phyloP scores from a whole-genome alignment of 2,329 filamentous ascomycete genomes.

The Byssothecium circinans region DNA sequence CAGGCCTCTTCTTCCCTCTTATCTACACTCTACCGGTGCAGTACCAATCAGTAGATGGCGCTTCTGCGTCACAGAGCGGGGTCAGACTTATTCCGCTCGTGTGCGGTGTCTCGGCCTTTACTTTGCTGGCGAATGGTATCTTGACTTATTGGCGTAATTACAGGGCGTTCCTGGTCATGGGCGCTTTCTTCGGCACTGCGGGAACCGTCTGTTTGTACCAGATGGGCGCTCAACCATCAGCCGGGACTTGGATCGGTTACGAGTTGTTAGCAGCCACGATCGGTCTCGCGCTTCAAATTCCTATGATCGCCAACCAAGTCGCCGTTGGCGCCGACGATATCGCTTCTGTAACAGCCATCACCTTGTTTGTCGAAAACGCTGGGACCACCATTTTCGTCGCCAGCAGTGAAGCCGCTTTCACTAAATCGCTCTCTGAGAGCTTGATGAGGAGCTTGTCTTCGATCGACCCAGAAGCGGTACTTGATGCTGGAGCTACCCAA shows the following conservation, averaged over 20 bases:
- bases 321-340: constrained; percentile 42
- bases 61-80: constrained; percentile 28
- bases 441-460: constrained; percentile 39
- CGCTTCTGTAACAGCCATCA: constrained; percentile 43
- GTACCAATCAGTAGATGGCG: constrained; percentile 31
- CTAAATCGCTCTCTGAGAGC: constrained; percentile 41
- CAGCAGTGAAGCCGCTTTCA: constrained; percentile 48
- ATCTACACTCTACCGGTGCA: constrained; percentile 33
- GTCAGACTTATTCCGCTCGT: constrained; percentile 31
- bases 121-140: constrained; percentile 26
- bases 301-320: constrained; percentile 46
- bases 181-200: constrained; percentile 23
- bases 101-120: no score
- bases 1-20: constrained; percentile 32
- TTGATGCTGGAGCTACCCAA: constrained; percentile 50
- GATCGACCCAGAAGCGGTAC: constrained; percentile 38
- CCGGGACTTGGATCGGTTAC: constrained; percentile 52
- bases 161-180: constrained; percentile 46
- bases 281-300: constrained; percentile 47
- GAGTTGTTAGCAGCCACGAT: constrained; percentile 50
- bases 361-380: constrained; percentile 49
- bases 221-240: constrained; percentile 40
- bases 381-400: constrained; percentile 49
- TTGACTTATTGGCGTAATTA: constrained; percentile 43
- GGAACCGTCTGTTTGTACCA: constrained; percentile 36